Conservation (phyloP, 2,329 filamentous ascomycete species). For the Cercospora beticola region DNA sequence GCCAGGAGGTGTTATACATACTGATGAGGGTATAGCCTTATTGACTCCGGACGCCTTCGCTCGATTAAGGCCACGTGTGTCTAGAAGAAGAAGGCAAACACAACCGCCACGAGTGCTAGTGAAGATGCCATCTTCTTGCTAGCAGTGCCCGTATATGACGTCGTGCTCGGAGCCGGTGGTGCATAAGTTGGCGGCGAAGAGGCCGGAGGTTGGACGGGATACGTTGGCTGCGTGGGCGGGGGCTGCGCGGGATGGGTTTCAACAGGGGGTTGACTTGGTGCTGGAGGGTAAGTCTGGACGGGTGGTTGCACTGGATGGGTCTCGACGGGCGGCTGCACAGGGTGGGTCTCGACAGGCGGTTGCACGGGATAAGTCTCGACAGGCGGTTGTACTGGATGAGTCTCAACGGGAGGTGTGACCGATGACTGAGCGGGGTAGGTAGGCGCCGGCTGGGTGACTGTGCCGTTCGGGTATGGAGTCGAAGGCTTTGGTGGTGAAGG, state of each 20-base stretch:
- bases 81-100: slow-evolving; percentile 15
- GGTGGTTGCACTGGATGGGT: not conserved
- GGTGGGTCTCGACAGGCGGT: not conserved
- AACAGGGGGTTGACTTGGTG: not conserved
- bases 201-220: not conserved
- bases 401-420: not conserved
- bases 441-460: slow-evolving; percentile 2
- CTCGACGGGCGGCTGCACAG: not conserved
- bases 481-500: not conserved
- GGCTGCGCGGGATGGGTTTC: not conserved
- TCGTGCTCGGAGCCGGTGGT: slow-evolving; percentile 3
- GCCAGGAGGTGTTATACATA: not conserved
- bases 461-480: slow-evolving; percentile 1
- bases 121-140: slow-evolving; percentile 9
- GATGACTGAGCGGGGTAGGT: slow-evolving; percentile 3
- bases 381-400: not conserved
- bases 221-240: not conserved
- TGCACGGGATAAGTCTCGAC: not conserved
- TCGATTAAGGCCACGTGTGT: not conserved
- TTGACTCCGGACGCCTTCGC: slow-evolving; percentile 12
- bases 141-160: slow-evolving; percentile 7
- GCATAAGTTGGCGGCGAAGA: not conserved
- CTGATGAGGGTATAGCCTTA: not conserved
- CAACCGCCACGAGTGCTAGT: slow-evolving; percentile 12
- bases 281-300: not conserved